Percentiles rank a stretch among this genome's conserved stretches.
Conservation (phyloP, 495 filamentous ascomycete species). For the Penicillium daleae region DNA sequence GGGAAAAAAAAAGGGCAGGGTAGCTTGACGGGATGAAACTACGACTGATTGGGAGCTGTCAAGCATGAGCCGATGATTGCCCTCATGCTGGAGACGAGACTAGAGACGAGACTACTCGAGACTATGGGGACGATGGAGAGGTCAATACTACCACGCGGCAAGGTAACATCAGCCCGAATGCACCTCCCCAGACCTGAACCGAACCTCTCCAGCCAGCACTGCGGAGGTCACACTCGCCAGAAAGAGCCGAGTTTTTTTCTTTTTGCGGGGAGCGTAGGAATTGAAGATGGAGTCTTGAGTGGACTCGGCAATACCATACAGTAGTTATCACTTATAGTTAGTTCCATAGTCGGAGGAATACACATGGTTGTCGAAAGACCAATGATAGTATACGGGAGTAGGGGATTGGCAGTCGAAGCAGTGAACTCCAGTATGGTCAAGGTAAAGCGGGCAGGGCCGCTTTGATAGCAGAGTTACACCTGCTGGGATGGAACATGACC, state of each 20-base stretch:
- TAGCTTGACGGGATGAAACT: neutral
- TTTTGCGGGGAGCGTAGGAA: conserved; percentile 1
- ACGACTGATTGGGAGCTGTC: conserved; percentile 6
- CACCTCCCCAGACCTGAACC: neutral
- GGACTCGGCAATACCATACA: too few species aligned
- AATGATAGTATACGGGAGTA: neutral
- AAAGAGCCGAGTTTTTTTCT: neutral
- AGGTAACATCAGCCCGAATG: conserved; percentile 22
- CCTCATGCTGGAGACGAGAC: neutral
- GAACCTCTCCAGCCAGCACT: neutral
- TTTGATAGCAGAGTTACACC: conserved; percentile 34
- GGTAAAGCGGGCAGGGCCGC: conserved; percentile 11
- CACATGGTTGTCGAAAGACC: too few species aligned
- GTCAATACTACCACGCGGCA: conserved; percentile 29
- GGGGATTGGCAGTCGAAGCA: too few species aligned
- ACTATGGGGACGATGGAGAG: neutral
- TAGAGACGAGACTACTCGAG: too few species aligned
- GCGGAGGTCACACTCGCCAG: too few species aligned
- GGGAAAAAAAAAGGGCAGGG: neutral
- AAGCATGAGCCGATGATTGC: neutral
- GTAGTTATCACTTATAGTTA: too few species aligned
- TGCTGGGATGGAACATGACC: conserved; percentile 9
- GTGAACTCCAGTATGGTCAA: too few species aligned
- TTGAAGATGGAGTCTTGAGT: neutral
- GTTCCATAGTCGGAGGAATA: too few species aligned